Percentiles rank a stretch among this genome's conserved stretches.
Evolutionary conservation across 202 grass and related monocot genomes (phyloP).

Genomic region (Zizania palustris): DNA sequence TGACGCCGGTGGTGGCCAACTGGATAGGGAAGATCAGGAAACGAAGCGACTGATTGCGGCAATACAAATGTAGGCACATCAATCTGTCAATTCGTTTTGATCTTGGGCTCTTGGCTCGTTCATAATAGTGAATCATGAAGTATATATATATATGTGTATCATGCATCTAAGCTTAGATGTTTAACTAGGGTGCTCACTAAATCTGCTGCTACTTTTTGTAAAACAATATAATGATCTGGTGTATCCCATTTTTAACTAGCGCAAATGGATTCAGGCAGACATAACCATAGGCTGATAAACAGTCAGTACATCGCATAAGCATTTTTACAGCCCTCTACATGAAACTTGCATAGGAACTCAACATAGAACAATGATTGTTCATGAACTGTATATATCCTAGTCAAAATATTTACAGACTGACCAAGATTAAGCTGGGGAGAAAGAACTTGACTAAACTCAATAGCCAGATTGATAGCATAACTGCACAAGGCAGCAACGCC

Average conservation of each 20-base stretch:
- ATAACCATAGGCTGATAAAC: not conserved
- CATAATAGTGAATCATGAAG: not conserved
- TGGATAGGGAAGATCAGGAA: conserved; percentile 81
- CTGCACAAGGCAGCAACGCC: not conserved
- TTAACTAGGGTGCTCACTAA: not conserved
- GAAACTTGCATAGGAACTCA: not conserved
- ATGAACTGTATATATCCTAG: not conserved
- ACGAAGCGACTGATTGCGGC: conserved; percentile 45
- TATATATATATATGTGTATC: not conserved
- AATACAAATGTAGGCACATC: not conserved
- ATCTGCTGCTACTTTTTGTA: conserved; percentile 17
- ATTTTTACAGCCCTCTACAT: not conserved
- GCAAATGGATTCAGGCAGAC: not conserved
- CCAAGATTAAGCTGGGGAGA: conserved; percentile 13
- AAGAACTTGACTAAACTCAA: not conserved
- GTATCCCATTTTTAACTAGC: conserved; percentile 1
- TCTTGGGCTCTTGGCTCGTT: not conserved
- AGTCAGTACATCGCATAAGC: not conserved
- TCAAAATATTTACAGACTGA: conserved; percentile 30
- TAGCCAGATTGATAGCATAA: not conserved
- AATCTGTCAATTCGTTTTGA: not conserved
- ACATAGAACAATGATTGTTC: not conserved
- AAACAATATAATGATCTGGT: not conserved
- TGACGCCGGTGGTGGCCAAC: conserved; percentile 83
- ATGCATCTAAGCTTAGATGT: conserved; percentile 24